These are phyloP conservation scores for Tetrapyrgos nigripes DNA, from an alignment of 1,284 basidiomycete species.

Conservation along the genomic window DNA sequence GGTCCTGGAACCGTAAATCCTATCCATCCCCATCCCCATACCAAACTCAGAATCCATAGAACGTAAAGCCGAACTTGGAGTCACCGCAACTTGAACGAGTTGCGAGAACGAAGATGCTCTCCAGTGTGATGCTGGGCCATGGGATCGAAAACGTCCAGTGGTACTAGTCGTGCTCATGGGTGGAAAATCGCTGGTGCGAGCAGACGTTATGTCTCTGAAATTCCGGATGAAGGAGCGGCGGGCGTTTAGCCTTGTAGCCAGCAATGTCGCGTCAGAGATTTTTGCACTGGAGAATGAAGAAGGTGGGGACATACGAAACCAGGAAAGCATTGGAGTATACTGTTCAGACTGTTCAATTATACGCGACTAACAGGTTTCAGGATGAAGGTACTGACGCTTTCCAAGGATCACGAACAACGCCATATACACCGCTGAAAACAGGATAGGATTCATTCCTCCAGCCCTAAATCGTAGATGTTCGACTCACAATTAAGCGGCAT, in stretches of 20 bases:
- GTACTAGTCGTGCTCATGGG: too few species aligned
- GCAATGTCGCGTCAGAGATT: background rate
- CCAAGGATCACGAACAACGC: background rate
- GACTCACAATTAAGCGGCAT: background rate
- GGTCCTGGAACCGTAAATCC: too few species aligned
- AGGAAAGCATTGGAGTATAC: constrained; percentile 1
- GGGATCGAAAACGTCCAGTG: too few species aligned
- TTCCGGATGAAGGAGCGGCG: background rate
- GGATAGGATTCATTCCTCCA: background rate
- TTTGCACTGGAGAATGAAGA: too few species aligned
- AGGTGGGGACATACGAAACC: background rate
- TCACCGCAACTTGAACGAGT: too few species aligned
- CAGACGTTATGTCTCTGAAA: background rate
- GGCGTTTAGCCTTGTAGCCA: background rate
- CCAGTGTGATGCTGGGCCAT: too few species aligned
- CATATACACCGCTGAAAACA: background rate
- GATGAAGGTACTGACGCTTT: background rate
- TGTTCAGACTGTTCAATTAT: background rate
- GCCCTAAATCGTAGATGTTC: too few species aligned
- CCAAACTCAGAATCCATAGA: too few species aligned
- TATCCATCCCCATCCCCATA: too few species aligned
- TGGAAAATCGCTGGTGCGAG: background rate
- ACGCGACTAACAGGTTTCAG: background rate
- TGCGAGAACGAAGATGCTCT: too few species aligned
- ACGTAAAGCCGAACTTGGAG: too few species aligned